These are phyloP conservation scores for Ceratocystis variospora DNA, from an alignment of 2,329 filamentous ascomycete species.

Conservation along the genomic window DNA sequence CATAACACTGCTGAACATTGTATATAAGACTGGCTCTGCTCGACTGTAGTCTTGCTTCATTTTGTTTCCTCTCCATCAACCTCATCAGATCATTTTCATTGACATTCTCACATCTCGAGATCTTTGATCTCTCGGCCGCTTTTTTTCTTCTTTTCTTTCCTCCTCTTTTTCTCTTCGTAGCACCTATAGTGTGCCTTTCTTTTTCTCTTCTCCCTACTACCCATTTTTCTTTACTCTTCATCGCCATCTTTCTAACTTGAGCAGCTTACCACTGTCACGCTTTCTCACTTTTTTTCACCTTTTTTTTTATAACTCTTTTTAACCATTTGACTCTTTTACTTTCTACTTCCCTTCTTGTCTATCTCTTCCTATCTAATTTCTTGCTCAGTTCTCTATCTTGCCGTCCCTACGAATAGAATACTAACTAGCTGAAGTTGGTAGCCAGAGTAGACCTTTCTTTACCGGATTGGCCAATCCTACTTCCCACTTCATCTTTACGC, in stretches of 20 bases:
- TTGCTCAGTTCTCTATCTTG: neutral
- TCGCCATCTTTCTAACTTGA: neutral
- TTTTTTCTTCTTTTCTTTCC: constrained; percentile 1
- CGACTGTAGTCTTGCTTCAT: neutral
- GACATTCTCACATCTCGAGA: constrained; percentile 4
- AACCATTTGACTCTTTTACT: neutral
- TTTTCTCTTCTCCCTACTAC: constrained; percentile 3
- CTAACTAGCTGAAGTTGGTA: neutral
- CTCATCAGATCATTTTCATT: neutral
- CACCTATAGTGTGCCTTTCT: constrained; percentile 7
- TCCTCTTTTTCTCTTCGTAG: constrained; percentile 10
- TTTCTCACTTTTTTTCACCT: constrained; percentile 1
- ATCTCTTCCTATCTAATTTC: neutral
- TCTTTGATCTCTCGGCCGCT: constrained; percentile 8
- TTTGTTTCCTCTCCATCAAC: constrained; percentile 2
- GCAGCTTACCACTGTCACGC: neutral
- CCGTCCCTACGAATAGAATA: neutral
- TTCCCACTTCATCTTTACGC: neutral
- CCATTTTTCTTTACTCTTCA: constrained; percentile 5
- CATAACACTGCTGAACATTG: neutral
- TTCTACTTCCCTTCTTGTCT: neutral
- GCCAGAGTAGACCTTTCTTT: neutral
- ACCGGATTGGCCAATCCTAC: constrained; percentile 14
- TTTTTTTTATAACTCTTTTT: constrained; percentile 5
- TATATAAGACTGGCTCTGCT: neutral